A percentile compares a stretch with the other conserved stretches of the same genome.
Conservation (phyloP, 305 asterid species). For the Fraxinus velutina region DNA sequence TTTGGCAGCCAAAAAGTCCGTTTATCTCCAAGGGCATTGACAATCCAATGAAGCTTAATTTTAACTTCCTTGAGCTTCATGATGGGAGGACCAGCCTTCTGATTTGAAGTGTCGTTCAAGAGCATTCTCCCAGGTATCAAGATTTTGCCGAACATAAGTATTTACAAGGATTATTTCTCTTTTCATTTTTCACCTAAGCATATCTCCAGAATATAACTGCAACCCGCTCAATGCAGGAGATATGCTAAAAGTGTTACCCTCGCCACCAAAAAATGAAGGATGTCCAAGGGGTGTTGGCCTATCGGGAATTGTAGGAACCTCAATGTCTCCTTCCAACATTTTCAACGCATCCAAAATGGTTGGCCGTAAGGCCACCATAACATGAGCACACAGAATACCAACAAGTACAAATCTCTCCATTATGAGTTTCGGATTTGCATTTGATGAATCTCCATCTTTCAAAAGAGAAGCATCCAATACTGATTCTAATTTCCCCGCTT, state of each 20-base stretch:
- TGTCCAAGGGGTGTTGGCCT: slow-evolving; percentile 75
- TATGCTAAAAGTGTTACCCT: slow-evolving; percentile 43
- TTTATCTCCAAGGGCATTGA: neutral
- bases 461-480: slow-evolving; percentile 50
- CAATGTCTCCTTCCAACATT: slow-evolving; percentile 85
- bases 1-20: neutral
- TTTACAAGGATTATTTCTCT: slow-evolving; percentile 2
- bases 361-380: slow-evolving; percentile 86
- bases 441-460: slow-evolving; percentile 27
- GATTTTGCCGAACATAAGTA: neutral
- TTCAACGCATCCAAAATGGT: slow-evolving; percentile 73
- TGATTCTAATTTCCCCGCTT: slow-evolving; percentile 51
- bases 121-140: neutral
- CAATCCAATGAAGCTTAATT: neutral
- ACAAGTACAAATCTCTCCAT: slow-evolving; percentile 78
- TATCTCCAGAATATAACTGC: slow-evolving; percentile 49
- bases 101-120: neutral
- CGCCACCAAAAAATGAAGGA: slow-evolving; percentile 46
- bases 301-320: slow-evolving; percentile 69
- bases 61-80: neutral
- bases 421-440: slow-evolving; percentile 51
- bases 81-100: neutral
- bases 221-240: slow-evolving; percentile 64
- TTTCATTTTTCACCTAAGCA: slow-evolving; percentile 57
- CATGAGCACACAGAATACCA: slow-evolving; percentile 78